Conservation (phyloP, 176 grass and related monocot species). For the Elymus sibiricus region DNA sequence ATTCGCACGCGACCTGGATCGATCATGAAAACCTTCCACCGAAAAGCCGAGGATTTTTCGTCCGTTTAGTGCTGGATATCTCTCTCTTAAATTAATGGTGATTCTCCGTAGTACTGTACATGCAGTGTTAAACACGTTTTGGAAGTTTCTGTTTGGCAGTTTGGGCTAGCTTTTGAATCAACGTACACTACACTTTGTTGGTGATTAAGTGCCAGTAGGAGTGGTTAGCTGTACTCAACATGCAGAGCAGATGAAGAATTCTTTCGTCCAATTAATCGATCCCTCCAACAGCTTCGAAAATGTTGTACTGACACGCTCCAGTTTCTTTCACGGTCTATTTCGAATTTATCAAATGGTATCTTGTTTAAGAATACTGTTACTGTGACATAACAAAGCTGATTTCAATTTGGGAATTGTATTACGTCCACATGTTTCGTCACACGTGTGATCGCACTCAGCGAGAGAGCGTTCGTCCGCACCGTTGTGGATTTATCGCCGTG, state of each 20-base stretch:
- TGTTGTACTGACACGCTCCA: neutral
- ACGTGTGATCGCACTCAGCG: neutral
- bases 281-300: neutral
- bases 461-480: neutral
- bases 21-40: constrained; percentile 6
- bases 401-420: neutral
- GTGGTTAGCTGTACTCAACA: constrained; percentile 15
- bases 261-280: neutral
- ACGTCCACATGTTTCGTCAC: neutral
- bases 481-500: neutral
- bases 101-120: neutral
- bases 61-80: neutral
- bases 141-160: constrained; percentile 2
- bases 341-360: neutral
- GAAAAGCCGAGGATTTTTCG: neutral
- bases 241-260: constrained; percentile 20
- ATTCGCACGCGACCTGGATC: constrained; percentile 23
- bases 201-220: neutral
- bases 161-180: neutral
- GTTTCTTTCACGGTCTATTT: neutral
- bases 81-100: neutral
- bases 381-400: neutral
- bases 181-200: neutral
- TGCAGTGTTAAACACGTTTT: neutral
- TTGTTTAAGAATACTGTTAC: neutral